These are phyloP conservation scores for Neckera pumila DNA, from an alignment of 225 moss, liverwort and hornwort species.

Conservation along the genomic window DNA sequence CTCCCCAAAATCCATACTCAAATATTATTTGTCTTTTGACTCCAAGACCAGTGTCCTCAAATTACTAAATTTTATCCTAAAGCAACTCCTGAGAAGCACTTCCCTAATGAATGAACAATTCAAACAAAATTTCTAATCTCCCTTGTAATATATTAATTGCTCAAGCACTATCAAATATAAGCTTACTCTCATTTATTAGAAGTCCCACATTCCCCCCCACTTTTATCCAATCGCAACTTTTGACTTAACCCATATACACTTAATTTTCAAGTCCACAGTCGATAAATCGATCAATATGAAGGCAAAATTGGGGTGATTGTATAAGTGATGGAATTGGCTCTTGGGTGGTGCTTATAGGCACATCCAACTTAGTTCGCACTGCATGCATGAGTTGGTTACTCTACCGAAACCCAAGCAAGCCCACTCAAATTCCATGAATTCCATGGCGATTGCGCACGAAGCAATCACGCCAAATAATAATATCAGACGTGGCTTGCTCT, in stretches of 20 bases:
- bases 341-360: not conserved
- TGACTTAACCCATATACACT: no score
- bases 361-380: not conserved
- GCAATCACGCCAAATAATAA: not conserved
- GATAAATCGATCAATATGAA: accelerated
- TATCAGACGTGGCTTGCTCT: not conserved
- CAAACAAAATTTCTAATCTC: not conserved
- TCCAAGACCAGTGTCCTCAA: not conserved
- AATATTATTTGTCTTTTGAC: no score
- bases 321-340: not conserved
- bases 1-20: not conserved
- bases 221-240: not conserved
- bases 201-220: no score
- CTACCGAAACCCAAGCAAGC: not conserved
- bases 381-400: not conserved
- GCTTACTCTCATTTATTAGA: no score
- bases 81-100: not conserved
- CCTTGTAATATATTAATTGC: not conserved
- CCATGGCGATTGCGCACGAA: not conserved
- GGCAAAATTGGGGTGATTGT: not conserved
- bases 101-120: not conserved
- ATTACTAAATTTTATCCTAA: not conserved
- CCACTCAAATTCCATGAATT: not conserved
- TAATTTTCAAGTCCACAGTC: no score
- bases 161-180: not conserved